Percentiles rank a stretch among this genome's conserved stretches.
These are phyloP conservation scores for Cordyceps farinosa DNA, from an alignment of 2,329 filamentous ascomycete genomes.

Conservation along the genomic window DNA sequence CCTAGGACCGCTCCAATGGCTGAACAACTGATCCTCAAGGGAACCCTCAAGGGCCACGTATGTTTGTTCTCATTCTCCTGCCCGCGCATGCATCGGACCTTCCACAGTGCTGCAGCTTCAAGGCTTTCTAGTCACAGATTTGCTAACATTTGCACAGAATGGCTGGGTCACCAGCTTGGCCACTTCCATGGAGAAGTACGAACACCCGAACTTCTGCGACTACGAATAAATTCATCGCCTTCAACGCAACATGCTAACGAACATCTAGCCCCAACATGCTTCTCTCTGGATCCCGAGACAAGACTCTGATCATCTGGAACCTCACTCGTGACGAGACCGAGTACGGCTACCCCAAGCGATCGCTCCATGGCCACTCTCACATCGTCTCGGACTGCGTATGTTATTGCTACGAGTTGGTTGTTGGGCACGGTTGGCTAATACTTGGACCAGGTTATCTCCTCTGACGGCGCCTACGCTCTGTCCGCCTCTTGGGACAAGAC, in stretches of 20 bases:
- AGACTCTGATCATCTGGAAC: conserved; percentile 99
- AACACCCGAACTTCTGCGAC: conserved; percentile 19
- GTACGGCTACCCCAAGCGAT: conserved; percentile 99
- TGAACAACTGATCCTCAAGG: conserved; percentile 94
- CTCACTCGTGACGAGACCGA: conserved; percentile 96
- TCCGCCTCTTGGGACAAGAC: conserved; percentile 99
- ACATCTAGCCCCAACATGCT: conserved; percentile 90
- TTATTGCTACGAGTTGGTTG: conserved; percentile 32
- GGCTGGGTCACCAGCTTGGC: conserved; percentile 99
- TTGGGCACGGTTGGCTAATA: conserved; percentile 25
- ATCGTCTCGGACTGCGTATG: conserved; percentile 99
- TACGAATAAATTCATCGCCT: neutral
- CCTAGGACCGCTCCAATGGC: conserved; percentile 61
- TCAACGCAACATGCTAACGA: conserved; percentile 20
- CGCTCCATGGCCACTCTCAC: conserved; percentile 97
- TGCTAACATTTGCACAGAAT: conserved; percentile 50
- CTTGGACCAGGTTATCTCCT: conserved; percentile 82
- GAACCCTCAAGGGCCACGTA: conserved; percentile 95
- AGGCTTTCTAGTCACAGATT: neutral
- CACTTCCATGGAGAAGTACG: conserved; percentile 98
- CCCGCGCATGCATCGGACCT: conserved; percentile 25
- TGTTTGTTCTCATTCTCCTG: conserved; percentile 36
- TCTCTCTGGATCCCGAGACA: conserved; percentile 94
- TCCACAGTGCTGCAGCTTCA: neutral
- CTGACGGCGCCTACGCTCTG: conserved; percentile 97